Evolutionary conservation across 148 eudicot species (phyloP).

Genomic region (Polygonum maritimum): DNA sequence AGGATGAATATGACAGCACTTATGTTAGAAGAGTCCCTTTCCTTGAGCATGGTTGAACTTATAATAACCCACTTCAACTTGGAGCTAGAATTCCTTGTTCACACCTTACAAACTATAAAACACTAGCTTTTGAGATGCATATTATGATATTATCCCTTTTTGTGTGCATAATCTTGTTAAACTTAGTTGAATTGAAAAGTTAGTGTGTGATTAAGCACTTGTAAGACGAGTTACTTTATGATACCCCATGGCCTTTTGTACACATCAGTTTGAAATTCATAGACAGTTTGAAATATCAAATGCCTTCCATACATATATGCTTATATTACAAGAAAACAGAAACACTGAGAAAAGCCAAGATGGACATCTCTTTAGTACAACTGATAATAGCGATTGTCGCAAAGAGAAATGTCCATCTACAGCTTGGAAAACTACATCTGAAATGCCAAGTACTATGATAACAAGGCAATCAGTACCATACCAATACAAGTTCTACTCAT

Average conservation of each 20-base stretch:
- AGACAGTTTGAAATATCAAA: not conserved
- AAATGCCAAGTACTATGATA: not conserved
- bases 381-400: not conserved
- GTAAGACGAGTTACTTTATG: not conserved
- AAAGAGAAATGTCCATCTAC: not conserved
- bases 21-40: not conserved
- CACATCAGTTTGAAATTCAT: not conserved
- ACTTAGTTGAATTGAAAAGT: not conserved
- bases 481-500: not conserved
- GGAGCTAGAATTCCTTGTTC: not conserved
- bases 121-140: not conserved
- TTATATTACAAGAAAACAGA: not conserved
- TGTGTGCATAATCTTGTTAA: not conserved
- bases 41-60: not conserved
- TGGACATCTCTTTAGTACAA: not conserved
- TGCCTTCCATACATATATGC: not conserved
- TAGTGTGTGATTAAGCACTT: not conserved
- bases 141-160: not conserved
- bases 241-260: not conserved
- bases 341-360: not conserved
- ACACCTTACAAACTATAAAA: not conserved
- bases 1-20: conserved; percentile 1
- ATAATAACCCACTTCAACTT: not conserved
- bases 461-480: not conserved
- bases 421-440: not conserved